Base-by-base conservation (phyloP, 2,329 filamentous ascomycete genomes). In the Cytospora chrysosperma region DNA sequence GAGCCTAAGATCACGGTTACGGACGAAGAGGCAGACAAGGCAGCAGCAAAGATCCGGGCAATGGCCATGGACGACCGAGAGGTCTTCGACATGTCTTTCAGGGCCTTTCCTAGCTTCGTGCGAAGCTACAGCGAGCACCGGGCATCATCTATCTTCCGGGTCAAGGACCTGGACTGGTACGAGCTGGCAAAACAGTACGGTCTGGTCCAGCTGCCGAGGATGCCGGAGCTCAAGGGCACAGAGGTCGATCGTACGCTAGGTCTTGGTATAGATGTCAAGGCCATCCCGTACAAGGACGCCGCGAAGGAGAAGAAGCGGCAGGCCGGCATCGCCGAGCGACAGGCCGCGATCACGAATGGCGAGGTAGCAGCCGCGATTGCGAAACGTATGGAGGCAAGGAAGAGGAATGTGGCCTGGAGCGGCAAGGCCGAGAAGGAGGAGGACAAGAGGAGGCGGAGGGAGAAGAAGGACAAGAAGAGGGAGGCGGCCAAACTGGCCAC, bases 61-160 rank as follows among this genome's bases (percentile, higher is more conserved):
- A 70, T 74, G 56, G 79, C 82, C 17, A 77, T 79, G 30, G 75
- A 78, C 47, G 89, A 92, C 72, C 79, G 89, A 27, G 85, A 86
- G 28, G 73, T 95, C 13, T 89, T 95, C 73, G 93, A 97, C 74
- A 95, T 96, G 71, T 93, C 90, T 0, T 92, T 97, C 72, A 88
- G 89, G 66, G 95, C 89, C 0, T 98, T 99, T 70, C 94, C 98
- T 26, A 94, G 90, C 72, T 98, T 93, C 91, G 87, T 96, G 1
- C 87, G 93, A 72, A 90, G 91, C 69, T 98, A 98, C 77, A 90
- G 87, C 72, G 96, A 95, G 71, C 95, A 98, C 72, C 88, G 93
- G 68, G 93, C 94, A 1, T 89, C 87, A 65, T 96, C 92, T 71
- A 98, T 99, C 69, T 99, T 99, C 80, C 87, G 90, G 13, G 80